Base-by-base conservation (phyloP, 345 rosid species). In the Erucastrum elatum region DNA sequence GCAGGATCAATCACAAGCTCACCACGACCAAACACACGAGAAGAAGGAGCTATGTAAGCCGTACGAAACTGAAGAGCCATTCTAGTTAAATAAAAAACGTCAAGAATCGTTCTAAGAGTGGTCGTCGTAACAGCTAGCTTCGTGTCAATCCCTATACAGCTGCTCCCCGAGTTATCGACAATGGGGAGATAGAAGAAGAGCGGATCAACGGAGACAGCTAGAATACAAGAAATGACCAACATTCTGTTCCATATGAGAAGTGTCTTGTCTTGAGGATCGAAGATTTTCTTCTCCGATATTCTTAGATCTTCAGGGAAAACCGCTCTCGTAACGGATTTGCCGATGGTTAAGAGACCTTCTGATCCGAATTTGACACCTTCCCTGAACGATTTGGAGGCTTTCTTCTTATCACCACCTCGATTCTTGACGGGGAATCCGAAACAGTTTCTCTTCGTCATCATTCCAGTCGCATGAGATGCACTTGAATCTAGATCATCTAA, bases 21-120 rank as follows among this genome's bases (percentile, higher is more conserved):
- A 66, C 98, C 98, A 17, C 98, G 86, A 31, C 98, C 98, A 34
- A 93, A 93, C n/a, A 93, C 98, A 33, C 98, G 82, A 2, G 98
- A 93, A 2, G 98, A 93, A 10, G 96, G 98, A 21, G 98, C 98
- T 69, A 91, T 86, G 68, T 83, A 93, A 7, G 96, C 98, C 11
- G 94, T 93, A 5, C 92, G 88, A 72, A 93, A 93, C 81, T 93
- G 98, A 63, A 93, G 87, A 71, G 84, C 88, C 87, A 93, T 87
- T 13, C 94, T 88, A 51, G 87, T 69, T 29, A 90, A 84, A 75
- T 89, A 88, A 79, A 93, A 88, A 53, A 68, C 84, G 72, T 93
- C 98, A 1, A 89, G 77, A 7, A 79, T 8, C 3, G 96, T 89
- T 81, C 98, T 81, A 10, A 85, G 55, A 4, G 89, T 84, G 1